Percentiles rank a stretch among this genome's conserved stretches.
These are phyloP conservation scores for Wallacemonas sp. DNA, from an alignment of 208 protist genomes.

Conservation along the genomic window DNA sequence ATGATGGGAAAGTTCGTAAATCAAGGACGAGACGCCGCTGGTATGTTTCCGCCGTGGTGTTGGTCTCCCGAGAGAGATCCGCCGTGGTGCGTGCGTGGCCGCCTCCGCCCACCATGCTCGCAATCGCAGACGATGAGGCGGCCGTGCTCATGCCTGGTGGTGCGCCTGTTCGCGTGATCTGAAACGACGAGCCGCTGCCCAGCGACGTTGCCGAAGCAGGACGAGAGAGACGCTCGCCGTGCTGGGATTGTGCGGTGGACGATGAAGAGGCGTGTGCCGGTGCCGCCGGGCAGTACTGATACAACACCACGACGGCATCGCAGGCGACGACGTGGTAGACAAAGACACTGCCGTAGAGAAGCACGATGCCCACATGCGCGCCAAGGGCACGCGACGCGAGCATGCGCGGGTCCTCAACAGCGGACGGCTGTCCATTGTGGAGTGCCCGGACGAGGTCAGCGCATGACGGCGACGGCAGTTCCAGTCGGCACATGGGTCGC, in stretches of 20 bases:
- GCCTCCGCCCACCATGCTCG: neutral
- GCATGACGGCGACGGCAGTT: neutral
- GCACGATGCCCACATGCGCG: conserved; percentile 32
- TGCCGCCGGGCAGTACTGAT: conserved; percentile 13
- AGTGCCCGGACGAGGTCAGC: neutral
- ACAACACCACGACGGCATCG: conserved; percentile 15
- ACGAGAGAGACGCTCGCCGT: too few species aligned
- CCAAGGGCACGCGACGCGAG: conserved; percentile 14
- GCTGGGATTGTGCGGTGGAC: too few species aligned
- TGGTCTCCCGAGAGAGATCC: too few species aligned
- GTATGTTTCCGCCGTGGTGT: neutral
- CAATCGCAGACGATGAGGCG: neutral
- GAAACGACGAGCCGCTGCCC: neutral
- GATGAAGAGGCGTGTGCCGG: too few species aligned
- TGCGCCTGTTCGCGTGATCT: neutral
- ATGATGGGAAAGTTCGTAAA: conserved; percentile 15
- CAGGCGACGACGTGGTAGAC: conserved; percentile 28
- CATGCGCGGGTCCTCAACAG: conserved; percentile 22
- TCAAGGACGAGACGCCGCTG: conserved; percentile 19
- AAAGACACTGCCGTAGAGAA: conserved; percentile 38
- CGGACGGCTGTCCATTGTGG: neutral
- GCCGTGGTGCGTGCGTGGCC: neutral
- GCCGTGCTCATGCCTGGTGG: neutral
- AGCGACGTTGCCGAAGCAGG: neutral
- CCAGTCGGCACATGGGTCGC: conserved; percentile 9